Base-by-base conservation (phyloP, 2,329 filamentous ascomycete species). In the Calycina herbarum region DNA sequence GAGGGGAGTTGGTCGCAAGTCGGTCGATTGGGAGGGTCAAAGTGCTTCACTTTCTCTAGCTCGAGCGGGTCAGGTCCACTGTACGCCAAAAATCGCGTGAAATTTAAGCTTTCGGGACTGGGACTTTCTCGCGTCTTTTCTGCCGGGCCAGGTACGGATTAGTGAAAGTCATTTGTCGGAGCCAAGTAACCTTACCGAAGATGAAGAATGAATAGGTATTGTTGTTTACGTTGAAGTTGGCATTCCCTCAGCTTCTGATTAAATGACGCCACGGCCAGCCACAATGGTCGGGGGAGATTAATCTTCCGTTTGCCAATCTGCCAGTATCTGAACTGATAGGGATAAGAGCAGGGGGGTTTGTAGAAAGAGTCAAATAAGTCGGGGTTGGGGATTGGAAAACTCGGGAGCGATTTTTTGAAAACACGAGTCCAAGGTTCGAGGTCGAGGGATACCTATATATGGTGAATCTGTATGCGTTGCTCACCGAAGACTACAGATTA, bases 1-100 rank as follows among this genome's bases (percentile, higher is more conserved):
- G 68, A 63, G 27, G 58, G 38, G 31, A 31, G 45, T 57, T 42
- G n/a, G 27, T 40, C 17, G 45, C n/a, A 51, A 51, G 7, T 51
- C 42, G n/a, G 45, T 24, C n/a, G 45, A 24, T 51, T 20, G 8
- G n/a, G 11, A 24, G 24, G n/a, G 45, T 51, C 24, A 24, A 51
- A 24, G n/a, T 51, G 7, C 45, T 51, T 31, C 5, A 20, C 20
- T 20, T 48, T 20, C 17, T n/a, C n/a, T 24, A 51, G 10, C 20
- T 51, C 11, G 20, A 20, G 8, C 20, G 6, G 45, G 20, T 51
- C n/a, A 24, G 45, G 45, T 27, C 45, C 45, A 51, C 45, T 51
- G 6, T 51, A 24, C n/a, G n/a, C 45, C 45, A 51, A 51, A 51
- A 51, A 51, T 51, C n/a, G 45, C n/a, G 45, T 24, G n/a, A 24